These are phyloP conservation scores for Fagopyrum tataricum DNA, from an alignment of 148 eudicot species.

Conservation along the genomic window DNA sequence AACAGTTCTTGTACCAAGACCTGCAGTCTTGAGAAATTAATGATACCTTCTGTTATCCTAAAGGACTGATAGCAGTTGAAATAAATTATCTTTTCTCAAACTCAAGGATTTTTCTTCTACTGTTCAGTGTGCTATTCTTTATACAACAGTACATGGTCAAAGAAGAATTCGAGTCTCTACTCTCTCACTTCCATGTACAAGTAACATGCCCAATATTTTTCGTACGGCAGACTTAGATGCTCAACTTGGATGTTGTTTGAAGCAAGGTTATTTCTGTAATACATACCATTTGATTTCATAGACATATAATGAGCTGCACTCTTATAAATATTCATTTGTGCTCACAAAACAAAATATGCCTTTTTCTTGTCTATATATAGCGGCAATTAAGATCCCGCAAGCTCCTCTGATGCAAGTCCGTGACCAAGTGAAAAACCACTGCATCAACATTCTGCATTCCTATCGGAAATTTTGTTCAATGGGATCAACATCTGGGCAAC, in stretches of 20 bases:
- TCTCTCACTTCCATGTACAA: conserved; percentile 84
- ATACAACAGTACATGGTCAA: conserved; percentile 88
- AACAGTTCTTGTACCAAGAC: background rate
- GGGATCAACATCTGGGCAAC: conserved; percentile 78
- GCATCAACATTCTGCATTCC: conserved; percentile 69
- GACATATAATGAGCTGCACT: background rate
- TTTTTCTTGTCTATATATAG: conserved; percentile 30
- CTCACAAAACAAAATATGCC: background rate
- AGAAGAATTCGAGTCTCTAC: conserved; percentile 90
- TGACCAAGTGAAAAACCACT: conserved; percentile 72
- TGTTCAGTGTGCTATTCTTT: conserved; percentile 81
- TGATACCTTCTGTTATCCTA: background rate
- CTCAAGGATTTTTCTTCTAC: background rate
- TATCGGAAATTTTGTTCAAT: conserved; percentile 91
- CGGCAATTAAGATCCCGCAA: conserved; percentile 61
- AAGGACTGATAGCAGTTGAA: background rate
- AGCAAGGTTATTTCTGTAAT: conserved; percentile 53
- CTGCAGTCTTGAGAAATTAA: background rate
- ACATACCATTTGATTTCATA: too few relatives aligned
- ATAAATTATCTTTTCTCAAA: background rate
- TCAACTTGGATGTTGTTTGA: conserved; percentile 78
- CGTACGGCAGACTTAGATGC: conserved; percentile 89
- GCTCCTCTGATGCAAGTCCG: conserved; percentile 62
- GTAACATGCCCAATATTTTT: conserved; percentile 67
- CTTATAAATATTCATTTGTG: background rate